Evolutionary conservation across 306 rosid species (phyloP).

Genomic region (Quercus mongolica): DNA sequence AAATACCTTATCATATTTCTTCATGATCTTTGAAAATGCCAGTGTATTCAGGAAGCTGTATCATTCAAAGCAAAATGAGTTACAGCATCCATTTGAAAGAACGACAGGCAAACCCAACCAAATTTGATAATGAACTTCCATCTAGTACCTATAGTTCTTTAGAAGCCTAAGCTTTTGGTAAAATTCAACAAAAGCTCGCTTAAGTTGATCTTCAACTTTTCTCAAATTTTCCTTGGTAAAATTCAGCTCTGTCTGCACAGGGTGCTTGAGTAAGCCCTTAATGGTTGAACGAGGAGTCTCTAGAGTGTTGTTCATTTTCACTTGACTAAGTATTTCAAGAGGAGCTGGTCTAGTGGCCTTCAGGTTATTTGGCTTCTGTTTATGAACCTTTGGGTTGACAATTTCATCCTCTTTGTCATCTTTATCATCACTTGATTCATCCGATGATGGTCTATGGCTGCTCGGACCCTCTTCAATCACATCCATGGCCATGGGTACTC

Average conservation of each 20-base stretch:
- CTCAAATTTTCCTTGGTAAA: constrained; percentile 48
- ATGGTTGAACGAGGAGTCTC: constrained; percentile 71
- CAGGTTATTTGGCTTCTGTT: not conserved
- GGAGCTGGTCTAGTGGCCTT: constrained; percentile 36
- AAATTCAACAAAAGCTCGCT: constrained; percentile 48
- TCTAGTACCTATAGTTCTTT: constrained; percentile 47
- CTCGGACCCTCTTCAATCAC: constrained; percentile 39
- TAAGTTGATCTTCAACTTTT: constrained; percentile 51
- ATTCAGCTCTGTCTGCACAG: constrained; percentile 38
- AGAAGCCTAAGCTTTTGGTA: constrained; percentile 68
- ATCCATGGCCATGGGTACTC: constrained; percentile 36
- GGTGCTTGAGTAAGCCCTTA: constrained; percentile 39
- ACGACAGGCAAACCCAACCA: not conserved
- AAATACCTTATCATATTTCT: constrained; percentile 76
- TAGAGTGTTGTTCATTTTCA: constrained; percentile 38
- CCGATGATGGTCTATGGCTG: constrained; percentile 19
- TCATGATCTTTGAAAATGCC: constrained; percentile 83
- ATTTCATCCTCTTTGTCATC: not conserved
- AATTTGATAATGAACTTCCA: not conserved
- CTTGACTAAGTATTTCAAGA: constrained; percentile 42
- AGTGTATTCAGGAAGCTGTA: constrained; percentile 57
- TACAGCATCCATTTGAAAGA: too few species aligned
- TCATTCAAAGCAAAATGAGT: not conserved
- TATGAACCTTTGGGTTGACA: constrained; percentile 7
- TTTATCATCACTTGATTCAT: constrained; percentile 13